Evolutionary conservation across 2,329 filamentous ascomycete species (phyloP).

Genomic region (Sclerotinia spermophila): DNA sequence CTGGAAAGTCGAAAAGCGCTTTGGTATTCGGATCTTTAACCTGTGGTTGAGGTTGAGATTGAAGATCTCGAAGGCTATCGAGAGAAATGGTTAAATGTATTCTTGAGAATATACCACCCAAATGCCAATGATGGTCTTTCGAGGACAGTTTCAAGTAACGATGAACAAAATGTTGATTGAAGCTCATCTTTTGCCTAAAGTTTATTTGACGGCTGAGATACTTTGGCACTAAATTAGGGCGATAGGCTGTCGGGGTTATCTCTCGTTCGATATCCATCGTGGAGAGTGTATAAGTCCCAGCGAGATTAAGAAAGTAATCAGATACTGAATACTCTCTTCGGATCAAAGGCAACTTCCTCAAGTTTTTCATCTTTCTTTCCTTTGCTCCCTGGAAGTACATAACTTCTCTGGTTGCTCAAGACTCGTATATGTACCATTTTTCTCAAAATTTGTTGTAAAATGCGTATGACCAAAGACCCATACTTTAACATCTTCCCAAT

Average conservation of each 20-base stretch:
- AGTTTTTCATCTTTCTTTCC: not conserved
- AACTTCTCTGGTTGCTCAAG: constrained; percentile 45
- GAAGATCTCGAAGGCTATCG: not conserved
- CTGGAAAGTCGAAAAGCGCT: not conserved
- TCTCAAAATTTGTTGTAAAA: constrained; percentile 41
- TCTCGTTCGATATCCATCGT: not conserved
- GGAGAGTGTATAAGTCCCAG: not conserved
- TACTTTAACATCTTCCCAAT: constrained; percentile 33
- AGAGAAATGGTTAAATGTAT: not conserved
- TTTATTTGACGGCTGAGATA: too few relatives aligned
- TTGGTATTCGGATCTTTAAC: not conserved
- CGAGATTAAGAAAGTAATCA: not conserved
- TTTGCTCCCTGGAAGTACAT: constrained; percentile 34
- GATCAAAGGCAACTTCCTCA: not conserved
- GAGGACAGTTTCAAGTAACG: too few relatives aligned
- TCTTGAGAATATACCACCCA: not conserved
- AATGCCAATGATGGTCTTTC: not conserved
- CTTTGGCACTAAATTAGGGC: too few relatives aligned
- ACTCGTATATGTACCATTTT: constrained; percentile 34
- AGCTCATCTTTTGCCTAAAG: too few relatives aligned
- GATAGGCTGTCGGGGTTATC: too few relatives aligned
- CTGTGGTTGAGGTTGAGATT: not conserved
- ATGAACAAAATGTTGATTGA: too few relatives aligned
- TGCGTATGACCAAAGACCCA: constrained; percentile 49
- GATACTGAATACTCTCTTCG: not conserved